phyloP scores from a whole-genome alignment of 2,329 filamentous ascomycete genomes.

The Didymella glomerata region DNA sequence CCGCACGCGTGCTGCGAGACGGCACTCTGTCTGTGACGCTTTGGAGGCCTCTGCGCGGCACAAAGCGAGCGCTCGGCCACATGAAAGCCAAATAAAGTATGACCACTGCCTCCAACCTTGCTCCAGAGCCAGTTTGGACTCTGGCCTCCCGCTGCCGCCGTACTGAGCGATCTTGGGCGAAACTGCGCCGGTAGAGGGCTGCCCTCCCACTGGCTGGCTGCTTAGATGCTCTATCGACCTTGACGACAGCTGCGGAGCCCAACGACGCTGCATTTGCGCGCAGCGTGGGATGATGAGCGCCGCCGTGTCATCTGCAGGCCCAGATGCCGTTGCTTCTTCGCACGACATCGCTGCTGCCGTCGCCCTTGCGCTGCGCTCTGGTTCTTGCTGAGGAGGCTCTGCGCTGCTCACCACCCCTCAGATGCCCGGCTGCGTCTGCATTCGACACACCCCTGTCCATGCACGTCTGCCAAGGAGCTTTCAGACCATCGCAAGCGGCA shows the following conservation, averaged over 20 bases:
- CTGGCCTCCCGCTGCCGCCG: slow-evolving; percentile 34
- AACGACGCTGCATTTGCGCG: slow-evolving; percentile 17
- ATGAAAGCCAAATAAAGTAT: slow-evolving; percentile 28
- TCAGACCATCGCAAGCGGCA: slow-evolving; percentile 26
- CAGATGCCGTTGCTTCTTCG: slow-evolving; percentile 20
- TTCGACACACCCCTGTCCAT: slow-evolving; percentile 21
- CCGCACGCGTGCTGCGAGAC: slow-evolving; percentile 11
- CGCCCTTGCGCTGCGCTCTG: slow-evolving; percentile 7
- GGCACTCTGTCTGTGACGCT: slow-evolving; percentile 17
- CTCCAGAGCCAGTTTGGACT: slow-evolving; percentile 24
- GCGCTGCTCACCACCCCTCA: slow-evolving; percentile 17
- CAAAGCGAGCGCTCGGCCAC: slow-evolving; percentile 22
- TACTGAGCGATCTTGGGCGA: slow-evolving; percentile 29
- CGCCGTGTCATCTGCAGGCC: slow-evolving; percentile 10
- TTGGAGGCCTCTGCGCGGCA: not conserved
- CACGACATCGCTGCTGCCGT: slow-evolving; percentile 7
- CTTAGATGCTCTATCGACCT: slow-evolving; percentile 22
- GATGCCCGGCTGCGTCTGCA: slow-evolving; percentile 25
- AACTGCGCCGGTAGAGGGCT: slow-evolving; percentile 18
- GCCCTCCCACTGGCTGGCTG: slow-evolving; percentile 30
- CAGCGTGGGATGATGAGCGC: slow-evolving; percentile 27
- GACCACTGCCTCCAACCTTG: slow-evolving; percentile 11
- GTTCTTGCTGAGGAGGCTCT: slow-evolving; percentile 17
- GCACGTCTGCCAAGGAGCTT: slow-evolving; percentile 15
- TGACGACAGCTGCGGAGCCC: slow-evolving; percentile 24